Evolutionary conservation across 768 basidiomycete genomes (phyloP).

Genomic region (Suillus alpinus): DNA sequence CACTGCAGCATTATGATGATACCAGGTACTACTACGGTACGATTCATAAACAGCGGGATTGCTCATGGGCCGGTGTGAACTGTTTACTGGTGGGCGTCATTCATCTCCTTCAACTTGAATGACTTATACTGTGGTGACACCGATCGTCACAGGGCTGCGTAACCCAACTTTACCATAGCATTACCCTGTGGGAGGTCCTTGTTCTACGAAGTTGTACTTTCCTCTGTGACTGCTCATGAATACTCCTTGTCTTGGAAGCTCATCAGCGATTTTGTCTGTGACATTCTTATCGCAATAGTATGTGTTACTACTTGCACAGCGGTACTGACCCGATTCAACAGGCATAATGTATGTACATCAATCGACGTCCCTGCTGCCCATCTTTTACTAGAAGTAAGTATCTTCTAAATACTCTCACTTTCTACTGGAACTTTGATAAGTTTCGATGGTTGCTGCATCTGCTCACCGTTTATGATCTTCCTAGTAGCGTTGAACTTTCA

Average conservation of each 20-base stretch:
- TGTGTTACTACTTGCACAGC: background rate
- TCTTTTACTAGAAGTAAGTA: background rate
- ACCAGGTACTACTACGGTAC: background rate
- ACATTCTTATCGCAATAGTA: background rate
- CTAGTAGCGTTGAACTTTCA: background rate
- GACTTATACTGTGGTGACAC: background rate
- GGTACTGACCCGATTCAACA: background rate
- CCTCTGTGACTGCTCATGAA: background rate
- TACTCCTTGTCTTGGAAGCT: background rate
- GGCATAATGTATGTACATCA: background rate
- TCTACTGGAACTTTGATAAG: background rate
- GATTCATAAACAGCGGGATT: too few species aligned
- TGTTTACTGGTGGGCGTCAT: too few species aligned
- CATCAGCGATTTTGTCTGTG: background rate
- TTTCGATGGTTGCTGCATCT: background rate
- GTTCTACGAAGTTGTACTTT: background rate
- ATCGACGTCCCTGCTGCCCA: background rate
- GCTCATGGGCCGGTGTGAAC: too few species aligned
- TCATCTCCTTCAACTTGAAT: too few species aligned
- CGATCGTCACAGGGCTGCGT: background rate
- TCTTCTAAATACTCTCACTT: background rate
- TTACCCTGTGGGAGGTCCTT: background rate
- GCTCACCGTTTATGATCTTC: background rate
- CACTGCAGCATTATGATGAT: background rate
- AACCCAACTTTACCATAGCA: background rate